A percentile compares a stretch with the other conserved stretches of the same genome.
Conservation (phyloP, 2,329 filamentous ascomycete species). For the Gremmenia infestans region DNA sequence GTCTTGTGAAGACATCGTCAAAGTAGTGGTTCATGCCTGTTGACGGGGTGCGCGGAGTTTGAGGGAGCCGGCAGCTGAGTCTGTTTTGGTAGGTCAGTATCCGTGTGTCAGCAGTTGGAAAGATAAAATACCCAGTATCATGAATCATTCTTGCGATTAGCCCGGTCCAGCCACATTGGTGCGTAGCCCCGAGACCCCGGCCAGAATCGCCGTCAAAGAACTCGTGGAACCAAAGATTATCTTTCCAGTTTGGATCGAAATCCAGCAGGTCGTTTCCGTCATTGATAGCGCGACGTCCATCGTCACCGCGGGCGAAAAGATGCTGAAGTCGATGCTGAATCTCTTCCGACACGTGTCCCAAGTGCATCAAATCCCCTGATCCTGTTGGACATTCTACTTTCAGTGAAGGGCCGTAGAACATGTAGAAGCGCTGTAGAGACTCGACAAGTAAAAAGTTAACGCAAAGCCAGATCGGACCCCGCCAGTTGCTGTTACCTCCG, state of each 20-base stretch:
- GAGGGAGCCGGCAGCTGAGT: conserved; percentile 82
- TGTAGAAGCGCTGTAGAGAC: conserved; percentile 89
- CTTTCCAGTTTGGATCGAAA: conserved; percentile 89
- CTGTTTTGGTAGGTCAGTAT: conserved; percentile 47
- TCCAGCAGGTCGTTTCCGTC: conserved; percentile 79
- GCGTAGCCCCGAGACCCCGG: conserved; percentile 82
- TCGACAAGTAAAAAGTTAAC: conserved; percentile 95
- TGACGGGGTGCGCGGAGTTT: conserved; percentile 84
- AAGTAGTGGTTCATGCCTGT: conserved; percentile 89
- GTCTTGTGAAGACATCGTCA: conserved; percentile 74
- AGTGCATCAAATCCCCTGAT: conserved; percentile 90
- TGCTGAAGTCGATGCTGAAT: conserved; percentile 93
- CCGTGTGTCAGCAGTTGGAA: background rate
- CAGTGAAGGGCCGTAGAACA: conserved; percentile 87
- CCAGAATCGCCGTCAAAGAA: conserved; percentile 94
- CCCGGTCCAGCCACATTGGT: conserved; percentile 96
- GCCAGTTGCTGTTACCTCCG: conserved; percentile 97
- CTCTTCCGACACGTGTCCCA: conserved; percentile 91
- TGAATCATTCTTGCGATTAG: conserved; percentile 96
- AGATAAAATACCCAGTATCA: conserved; percentile 75
- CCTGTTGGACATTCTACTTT: conserved; percentile 92
- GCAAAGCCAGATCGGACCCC: conserved; percentile 91
- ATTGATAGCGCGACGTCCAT: conserved; percentile 85
- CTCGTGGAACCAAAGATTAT: conserved; percentile 92
- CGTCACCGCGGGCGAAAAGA: conserved; percentile 77